Conservation (phyloP, 169 alveolate species). For the Cryptosporidium andersoni region DNA sequence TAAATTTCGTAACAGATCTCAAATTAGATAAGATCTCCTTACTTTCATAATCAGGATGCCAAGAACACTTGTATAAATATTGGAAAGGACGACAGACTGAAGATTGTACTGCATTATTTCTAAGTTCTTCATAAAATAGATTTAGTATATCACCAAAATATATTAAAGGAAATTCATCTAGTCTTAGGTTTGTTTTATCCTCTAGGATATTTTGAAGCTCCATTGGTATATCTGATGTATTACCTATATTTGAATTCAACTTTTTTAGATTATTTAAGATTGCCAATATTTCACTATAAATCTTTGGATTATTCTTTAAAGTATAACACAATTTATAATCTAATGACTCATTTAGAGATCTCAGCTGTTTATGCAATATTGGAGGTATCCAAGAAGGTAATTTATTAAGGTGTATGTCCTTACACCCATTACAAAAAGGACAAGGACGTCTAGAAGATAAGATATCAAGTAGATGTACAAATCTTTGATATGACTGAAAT, state of each 20-base stretch:
- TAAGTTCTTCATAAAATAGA: slow-evolving; percentile 19
- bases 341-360: slow-evolving; percentile 8
- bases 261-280: too few species aligned
- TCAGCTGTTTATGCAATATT: slow-evolving; percentile 33
- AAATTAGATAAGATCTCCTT: slow-evolving; percentile 44
- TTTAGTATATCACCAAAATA: slow-evolving; percentile 21
- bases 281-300: background rate
- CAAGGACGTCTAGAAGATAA: slow-evolving; percentile 48
- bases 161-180: slow-evolving; percentile 2
- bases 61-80: slow-evolving; percentile 46
- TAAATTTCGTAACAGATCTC: slow-evolving; percentile 9
- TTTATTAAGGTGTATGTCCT: slow-evolving; percentile 17
- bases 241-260: too few species aligned
- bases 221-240: background rate
- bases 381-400: slow-evolving; percentile 69
- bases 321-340: slow-evolving; percentile 44
- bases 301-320: slow-evolving; percentile 22
- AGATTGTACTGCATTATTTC: background rate
- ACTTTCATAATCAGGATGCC: slow-evolving; percentile 59
- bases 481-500: slow-evolving; percentile 40
- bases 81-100: slow-evolving; percentile 33
- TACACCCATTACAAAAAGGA: slow-evolving; percentile 57
- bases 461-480: slow-evolving; percentile 29
- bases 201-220: background rate
- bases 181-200: background rate